phyloP scores from a whole-genome alignment of 352 stramenopile species.

The Phytophthora vignae region DNA sequence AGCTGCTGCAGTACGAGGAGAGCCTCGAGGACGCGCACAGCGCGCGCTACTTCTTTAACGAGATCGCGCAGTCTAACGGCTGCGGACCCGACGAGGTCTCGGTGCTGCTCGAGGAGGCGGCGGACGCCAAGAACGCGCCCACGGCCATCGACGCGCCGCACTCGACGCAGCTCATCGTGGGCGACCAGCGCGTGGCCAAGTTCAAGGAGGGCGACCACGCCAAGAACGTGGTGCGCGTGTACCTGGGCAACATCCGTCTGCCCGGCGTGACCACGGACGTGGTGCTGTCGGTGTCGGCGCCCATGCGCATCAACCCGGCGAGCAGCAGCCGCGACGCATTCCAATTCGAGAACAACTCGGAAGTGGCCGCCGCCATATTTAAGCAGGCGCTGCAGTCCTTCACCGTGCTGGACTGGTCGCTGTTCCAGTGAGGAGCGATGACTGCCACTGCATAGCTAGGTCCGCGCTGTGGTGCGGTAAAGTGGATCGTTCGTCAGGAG shows the following conservation, averaged over 20 bases:
- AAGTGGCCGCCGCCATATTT: slow-evolving; percentile 77
- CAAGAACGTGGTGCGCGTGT: slow-evolving; percentile 89
- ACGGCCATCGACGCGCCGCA: slow-evolving; percentile 45
- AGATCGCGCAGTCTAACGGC: slow-evolving; percentile 83
- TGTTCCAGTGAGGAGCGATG: slow-evolving; percentile 44
- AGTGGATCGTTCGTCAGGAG: background rate
- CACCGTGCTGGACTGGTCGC: slow-evolving; percentile 74
- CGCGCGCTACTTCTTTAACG: slow-evolving; percentile 85
- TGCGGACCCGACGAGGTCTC: slow-evolving; percentile 65
- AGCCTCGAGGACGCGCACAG: slow-evolving; percentile 54
- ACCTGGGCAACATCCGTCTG: slow-evolving; percentile 77
- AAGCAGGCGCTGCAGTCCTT: slow-evolving; percentile 77
- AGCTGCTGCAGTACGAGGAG: slow-evolving; percentile 79
- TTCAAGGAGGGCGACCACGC: slow-evolving; percentile 83
- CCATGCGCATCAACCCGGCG: slow-evolving; percentile 75
- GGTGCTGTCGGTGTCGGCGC: slow-evolving; percentile 82
- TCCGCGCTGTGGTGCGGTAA: background rate
- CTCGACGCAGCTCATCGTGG: slow-evolving; percentile 60
- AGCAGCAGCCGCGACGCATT: slow-evolving; percentile 76
- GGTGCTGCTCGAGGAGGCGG: slow-evolving; percentile 56
- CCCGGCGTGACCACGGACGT: slow-evolving; percentile 81
- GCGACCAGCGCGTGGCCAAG: slow-evolving; percentile 86
- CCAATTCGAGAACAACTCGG: slow-evolving; percentile 70
- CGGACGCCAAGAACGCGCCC: slow-evolving; percentile 35
- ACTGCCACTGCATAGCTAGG: background rate